These are phyloP conservation scores for Saccharomyces kudriavzevii DNA, from an alignment of 805 yeast species.

Conservation along the genomic window DNA sequence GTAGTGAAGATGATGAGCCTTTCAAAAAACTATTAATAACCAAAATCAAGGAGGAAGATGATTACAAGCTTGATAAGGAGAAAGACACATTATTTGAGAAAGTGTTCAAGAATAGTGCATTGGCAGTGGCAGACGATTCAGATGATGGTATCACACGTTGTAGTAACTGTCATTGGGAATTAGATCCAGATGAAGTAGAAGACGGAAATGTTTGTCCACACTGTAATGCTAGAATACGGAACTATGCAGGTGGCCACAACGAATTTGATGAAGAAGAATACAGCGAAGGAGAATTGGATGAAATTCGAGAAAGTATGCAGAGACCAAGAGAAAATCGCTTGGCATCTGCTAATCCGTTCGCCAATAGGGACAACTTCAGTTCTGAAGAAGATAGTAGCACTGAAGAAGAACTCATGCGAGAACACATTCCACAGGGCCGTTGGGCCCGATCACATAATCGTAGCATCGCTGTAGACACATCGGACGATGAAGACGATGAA, in stretches of 20 bases:
- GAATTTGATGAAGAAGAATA: constrained; percentile 17
- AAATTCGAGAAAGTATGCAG: constrained; percentile 5
- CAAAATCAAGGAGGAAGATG: constrained; percentile 13
- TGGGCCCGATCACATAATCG: neutral
- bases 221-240: constrained; percentile 49
- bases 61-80: constrained; percentile 16
- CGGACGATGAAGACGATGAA: constrained; percentile 9
- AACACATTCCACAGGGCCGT: neutral
- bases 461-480: constrained; percentile 4
- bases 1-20: constrained; percentile 12
- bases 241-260: constrained; percentile 9
- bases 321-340: constrained; percentile 4
- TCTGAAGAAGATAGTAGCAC: neutral
- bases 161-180: constrained; percentile 74
- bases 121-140: constrained; percentile 50
- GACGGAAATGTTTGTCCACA: constrained; percentile 59
- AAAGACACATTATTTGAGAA: constrained; percentile 39
- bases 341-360: constrained; percentile 6
- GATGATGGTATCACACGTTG: constrained; percentile 72
- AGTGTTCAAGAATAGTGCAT: constrained; percentile 40
- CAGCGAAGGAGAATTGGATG: constrained; percentile 21
- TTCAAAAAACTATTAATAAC: constrained; percentile 8
- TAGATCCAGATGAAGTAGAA: constrained; percentile 27
- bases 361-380: neutral
- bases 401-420: neutral